Percentiles rank a stretch among this genome's conserved stretches.
phyloP scores from a whole-genome alignment of 1,139 yeast species.

The Chernovozyma aurita region DNA sequence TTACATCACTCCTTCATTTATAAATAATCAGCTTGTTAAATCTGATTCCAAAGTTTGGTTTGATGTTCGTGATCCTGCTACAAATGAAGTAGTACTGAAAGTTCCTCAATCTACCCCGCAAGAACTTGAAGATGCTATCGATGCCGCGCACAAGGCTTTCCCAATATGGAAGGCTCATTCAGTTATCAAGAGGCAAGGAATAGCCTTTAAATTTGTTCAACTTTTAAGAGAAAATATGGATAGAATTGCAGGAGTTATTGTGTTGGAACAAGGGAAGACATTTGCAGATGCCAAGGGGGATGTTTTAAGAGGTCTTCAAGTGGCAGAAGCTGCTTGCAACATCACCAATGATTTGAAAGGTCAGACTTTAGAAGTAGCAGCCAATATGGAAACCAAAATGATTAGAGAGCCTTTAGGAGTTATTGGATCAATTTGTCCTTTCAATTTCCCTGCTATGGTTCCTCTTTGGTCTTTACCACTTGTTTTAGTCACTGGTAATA shows the following conservation, averaged over 20 bases:
- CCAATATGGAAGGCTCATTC: slow-evolving; percentile 55
- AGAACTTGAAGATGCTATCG: slow-evolving; percentile 66
- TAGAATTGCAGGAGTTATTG: slow-evolving; percentile 65
- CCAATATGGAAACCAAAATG: slow-evolving; percentile 78
- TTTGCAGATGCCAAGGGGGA: slow-evolving; percentile 77
- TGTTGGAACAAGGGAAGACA: slow-evolving; percentile 78
- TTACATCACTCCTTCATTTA: slow-evolving; percentile 51
- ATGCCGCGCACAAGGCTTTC: slow-evolving; percentile 61
- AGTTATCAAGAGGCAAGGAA: slow-evolving; percentile 67
- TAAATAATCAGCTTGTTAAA: slow-evolving; percentile 55
- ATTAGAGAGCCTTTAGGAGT: slow-evolving; percentile 63
- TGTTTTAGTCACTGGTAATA: slow-evolving; percentile 73
- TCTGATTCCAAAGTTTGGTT: slow-evolving; percentile 59
- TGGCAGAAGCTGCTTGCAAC: slow-evolving; percentile 66
- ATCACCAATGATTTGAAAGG: slow-evolving; percentile 67
- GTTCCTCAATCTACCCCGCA: slow-evolving; percentile 71
- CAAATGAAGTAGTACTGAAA: slow-evolving; percentile 58
- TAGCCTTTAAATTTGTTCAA: slow-evolving; percentile 68
- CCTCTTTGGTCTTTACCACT: slow-evolving; percentile 82
- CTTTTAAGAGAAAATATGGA: slow-evolving; percentile 68
- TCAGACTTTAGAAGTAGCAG: slow-evolving; percentile 61
- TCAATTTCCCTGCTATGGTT: slow-evolving; percentile 83
- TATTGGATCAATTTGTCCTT: slow-evolving; percentile 69
- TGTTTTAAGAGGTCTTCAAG: slow-evolving; percentile 76
- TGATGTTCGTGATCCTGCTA: slow-evolving; percentile 75